These are phyloP conservation scores for Aspergillus bertholletiae DNA, from an alignment of 495 filamentous ascomycete genomes.

Conservation along the genomic window DNA sequence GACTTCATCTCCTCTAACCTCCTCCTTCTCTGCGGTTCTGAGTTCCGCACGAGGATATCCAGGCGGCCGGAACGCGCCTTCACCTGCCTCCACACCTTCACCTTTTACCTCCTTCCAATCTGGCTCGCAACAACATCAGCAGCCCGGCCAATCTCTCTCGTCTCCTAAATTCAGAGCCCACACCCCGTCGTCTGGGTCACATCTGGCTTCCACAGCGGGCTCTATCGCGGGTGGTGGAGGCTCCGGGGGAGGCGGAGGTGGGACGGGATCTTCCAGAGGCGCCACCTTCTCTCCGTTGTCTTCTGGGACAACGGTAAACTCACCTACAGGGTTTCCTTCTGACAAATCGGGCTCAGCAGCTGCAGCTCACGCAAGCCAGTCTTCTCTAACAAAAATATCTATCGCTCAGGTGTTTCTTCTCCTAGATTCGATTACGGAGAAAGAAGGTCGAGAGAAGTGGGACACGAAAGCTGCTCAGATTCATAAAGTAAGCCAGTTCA, in stretches of 20 bases:
- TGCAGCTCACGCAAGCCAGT: constrained; percentile 44
- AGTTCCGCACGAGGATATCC: constrained; percentile 46
- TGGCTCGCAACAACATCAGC: constrained; percentile 55
- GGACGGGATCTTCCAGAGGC: constrained; percentile 51
- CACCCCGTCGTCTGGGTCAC: constrained; percentile 57
- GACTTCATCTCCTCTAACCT: constrained; percentile 48
- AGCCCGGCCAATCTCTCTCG: constrained; percentile 50
- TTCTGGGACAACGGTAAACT: constrained; percentile 58
- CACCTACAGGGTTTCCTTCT: constrained; percentile 54
- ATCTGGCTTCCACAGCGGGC: constrained; percentile 52
- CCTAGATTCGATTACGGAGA: constrained; percentile 89
- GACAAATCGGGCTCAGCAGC: constrained; percentile 47
- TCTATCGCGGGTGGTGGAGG: constrained; percentile 59
- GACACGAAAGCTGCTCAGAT: constrained; percentile 88
- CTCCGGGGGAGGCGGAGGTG: constrained; percentile 57
- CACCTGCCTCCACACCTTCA: constrained; percentile 45
- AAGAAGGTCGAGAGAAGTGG: constrained; percentile 87
- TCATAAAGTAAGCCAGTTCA: constrained; percentile 65
- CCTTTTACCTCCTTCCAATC: constrained; percentile 54
- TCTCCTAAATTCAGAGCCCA: constrained; percentile 58
- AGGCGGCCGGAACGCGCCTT: constrained; percentile 48
- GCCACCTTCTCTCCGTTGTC: constrained; percentile 62
- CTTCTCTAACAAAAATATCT: constrained; percentile 73
- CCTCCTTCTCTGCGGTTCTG: constrained; percentile 56
- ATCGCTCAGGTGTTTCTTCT: constrained; percentile 93